Conservation (phyloP, 495 filamentous ascomycete species). For the Thozetella sp. region DNA sequence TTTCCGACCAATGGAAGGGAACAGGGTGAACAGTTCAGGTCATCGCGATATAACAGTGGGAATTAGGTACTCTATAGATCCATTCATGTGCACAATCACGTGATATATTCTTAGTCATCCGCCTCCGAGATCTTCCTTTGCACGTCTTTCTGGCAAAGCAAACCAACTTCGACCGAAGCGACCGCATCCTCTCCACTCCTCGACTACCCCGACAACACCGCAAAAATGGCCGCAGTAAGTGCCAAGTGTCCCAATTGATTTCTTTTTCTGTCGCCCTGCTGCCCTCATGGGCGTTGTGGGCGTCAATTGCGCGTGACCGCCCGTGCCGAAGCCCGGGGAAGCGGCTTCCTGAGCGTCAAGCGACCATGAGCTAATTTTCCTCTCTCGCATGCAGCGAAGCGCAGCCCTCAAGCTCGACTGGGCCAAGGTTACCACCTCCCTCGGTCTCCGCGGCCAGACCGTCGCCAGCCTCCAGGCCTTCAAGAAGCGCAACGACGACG, state of each 20-base stretch:
- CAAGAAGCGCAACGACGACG: constrained; percentile 99
- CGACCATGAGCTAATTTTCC: constrained; percentile 51
- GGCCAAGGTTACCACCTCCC: constrained; percentile 84
- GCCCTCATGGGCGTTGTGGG: constrained; percentile 2
- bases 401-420: constrained; percentile 99
- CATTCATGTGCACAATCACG: background rate
- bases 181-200: constrained; percentile 45
- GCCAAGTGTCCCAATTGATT: constrained; percentile 22
- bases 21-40: too few relatives aligned
- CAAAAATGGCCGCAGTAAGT: constrained; percentile 91
- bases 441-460: constrained; percentile 95
- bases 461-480: constrained; percentile 86
- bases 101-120: background rate
- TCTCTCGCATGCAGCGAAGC: constrained; percentile 70
- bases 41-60: too few relatives aligned
- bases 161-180: constrained; percentile 35
- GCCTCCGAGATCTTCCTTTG: constrained; percentile 16
- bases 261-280: background rate
- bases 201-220: constrained; percentile 48
- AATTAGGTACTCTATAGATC: too few relatives aligned
- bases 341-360: constrained; percentile 1
- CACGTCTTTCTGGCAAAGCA: constrained; percentile 24
- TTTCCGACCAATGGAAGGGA: too few relatives aligned
- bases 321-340: background rate
- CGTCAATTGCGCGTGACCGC: constrained; percentile 9